Evolutionary conservation across 75 land plant species (phyloP).

Genomic region (Sequoia sempervirens): DNA sequence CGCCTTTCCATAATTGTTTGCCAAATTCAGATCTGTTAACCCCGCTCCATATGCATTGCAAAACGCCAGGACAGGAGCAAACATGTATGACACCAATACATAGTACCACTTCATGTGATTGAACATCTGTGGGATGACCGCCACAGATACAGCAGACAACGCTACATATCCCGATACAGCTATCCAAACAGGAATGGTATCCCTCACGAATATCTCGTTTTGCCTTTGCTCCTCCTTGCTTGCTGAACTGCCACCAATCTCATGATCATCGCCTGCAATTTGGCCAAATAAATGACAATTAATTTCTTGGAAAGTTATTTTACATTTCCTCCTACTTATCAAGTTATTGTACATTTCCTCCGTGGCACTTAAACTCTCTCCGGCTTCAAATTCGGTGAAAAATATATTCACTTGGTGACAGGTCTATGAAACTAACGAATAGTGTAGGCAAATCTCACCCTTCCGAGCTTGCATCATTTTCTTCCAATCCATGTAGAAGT

Average conservation of each 20-base stretch:
- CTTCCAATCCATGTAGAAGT: too few species aligned
- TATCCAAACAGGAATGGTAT: constrained; percentile 47
- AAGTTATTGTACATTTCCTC: too few species aligned
- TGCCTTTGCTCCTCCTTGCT: constrained; percentile 20
- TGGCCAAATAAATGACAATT: too few species aligned
- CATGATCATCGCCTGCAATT: too few species aligned
- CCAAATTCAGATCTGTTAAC: constrained; percentile 67
- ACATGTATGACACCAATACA: constrained; percentile 37
- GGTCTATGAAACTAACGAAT: too few species aligned
- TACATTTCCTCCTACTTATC: too few species aligned
- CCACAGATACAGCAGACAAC: constrained; percentile 37
- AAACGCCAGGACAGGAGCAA: constrained; percentile 63
- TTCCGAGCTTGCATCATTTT: background rate
- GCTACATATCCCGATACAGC: constrained; percentile 40
- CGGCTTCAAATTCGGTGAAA: too few species aligned
- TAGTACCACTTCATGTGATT: constrained; percentile 46
- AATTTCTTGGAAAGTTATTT: too few species aligned
- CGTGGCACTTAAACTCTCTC: too few species aligned
- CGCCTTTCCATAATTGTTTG: constrained; percentile 64
- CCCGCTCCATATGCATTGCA: constrained; percentile 83
- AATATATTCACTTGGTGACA: too few species aligned
- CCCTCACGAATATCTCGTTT: constrained; percentile 47
- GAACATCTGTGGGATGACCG: constrained; percentile 46
- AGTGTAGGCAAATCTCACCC: too few species aligned
- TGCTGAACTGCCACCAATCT: too few species aligned